Percentiles rank a stretch among this genome's conserved stretches.
These are phyloP conservation scores for Juglanconis sp. DNA, from an alignment of 2,329 filamentous ascomycete genomes.

Conservation along the genomic window DNA sequence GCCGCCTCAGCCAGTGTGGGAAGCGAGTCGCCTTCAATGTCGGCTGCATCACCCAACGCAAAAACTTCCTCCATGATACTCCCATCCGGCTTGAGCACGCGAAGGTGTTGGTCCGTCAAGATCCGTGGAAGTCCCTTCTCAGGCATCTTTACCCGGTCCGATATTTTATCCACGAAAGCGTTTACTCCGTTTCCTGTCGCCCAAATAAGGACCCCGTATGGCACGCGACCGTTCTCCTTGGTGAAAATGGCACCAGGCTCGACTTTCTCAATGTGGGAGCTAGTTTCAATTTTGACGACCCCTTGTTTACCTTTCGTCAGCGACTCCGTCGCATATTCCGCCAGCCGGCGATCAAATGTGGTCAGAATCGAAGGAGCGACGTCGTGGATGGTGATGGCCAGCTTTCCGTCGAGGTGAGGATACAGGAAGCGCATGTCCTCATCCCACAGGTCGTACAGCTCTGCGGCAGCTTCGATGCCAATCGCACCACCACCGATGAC, in stretches of 20 bases:
- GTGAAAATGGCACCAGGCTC: constrained; percentile 28
- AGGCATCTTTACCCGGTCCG: constrained; percentile 22
- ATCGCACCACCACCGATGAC: constrained; percentile 40
- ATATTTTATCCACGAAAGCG: constrained; percentile 21
- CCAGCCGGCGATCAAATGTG: constrained; percentile 37
- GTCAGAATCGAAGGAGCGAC: constrained; percentile 38
- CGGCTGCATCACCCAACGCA: constrained; percentile 35
- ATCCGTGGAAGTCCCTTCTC: constrained; percentile 20
- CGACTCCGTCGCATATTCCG: constrained; percentile 37
- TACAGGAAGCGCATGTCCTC: constrained; percentile 36
- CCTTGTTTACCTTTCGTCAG: constrained; percentile 28
- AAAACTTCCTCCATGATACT: constrained; percentile 26
- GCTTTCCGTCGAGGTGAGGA: constrained; percentile 35
- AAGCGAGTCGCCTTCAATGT: constrained; percentile 33
- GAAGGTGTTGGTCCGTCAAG: constrained; percentile 20
- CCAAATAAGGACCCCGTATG: constrained; percentile 33
- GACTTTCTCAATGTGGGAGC: constrained; percentile 20
- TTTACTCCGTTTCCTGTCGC: constrained; percentile 23
- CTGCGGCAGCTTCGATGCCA: constrained; percentile 40
- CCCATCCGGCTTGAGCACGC: constrained; percentile 26
- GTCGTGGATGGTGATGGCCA: constrained; percentile 41
- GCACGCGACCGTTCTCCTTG: constrained; percentile 36
- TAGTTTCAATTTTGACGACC: constrained; percentile 34
- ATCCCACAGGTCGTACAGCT: constrained; percentile 39
- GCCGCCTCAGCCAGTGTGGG: constrained; percentile 36